A percentile compares a stretch with the other conserved stretches of the same genome.
Conservation (phyloP, 768 basidiomycete species). For the Gautieria morchelliformis region DNA sequence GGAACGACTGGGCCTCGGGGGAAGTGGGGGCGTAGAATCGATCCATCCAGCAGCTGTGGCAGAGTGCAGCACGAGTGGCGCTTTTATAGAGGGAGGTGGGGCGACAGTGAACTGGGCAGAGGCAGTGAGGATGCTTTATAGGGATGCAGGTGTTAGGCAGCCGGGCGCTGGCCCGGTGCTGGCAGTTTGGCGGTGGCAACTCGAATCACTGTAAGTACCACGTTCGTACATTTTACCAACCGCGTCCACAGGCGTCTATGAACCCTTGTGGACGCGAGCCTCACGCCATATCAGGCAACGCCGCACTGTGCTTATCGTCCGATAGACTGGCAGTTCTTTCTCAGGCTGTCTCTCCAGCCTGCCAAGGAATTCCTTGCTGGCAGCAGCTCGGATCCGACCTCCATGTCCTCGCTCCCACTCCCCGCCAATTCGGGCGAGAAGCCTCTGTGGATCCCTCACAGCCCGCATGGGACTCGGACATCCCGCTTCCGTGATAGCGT, state of each 20-base stretch:
- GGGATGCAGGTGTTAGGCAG: neutral
- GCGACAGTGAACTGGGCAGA: neutral
- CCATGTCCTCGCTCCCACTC: neutral
- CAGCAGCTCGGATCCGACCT: no score
- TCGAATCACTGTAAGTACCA: neutral
- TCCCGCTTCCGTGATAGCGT: conserved; percentile 37
- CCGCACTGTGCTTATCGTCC: neutral
- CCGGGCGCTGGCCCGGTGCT: no score
- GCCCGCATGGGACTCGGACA: conserved; percentile 34
- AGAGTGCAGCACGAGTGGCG: neutral
- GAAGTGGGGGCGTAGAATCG: conserved; percentile 65
- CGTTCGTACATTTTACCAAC: neutral
- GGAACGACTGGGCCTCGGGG: conserved; percentile 65
- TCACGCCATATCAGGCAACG: neutral
- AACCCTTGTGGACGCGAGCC: neutral
- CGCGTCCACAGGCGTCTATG: neutral
- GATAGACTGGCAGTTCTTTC: neutral
- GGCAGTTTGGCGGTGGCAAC: neutral
- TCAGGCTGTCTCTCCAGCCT: neutral
- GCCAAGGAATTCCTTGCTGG: no score
- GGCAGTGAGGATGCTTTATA: neutral
- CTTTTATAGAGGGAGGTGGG: conserved; percentile 1
- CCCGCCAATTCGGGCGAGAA: neutral
- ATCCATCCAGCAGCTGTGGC: conserved; percentile 36
- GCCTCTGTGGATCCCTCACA: conserved; percentile 36